These are phyloP conservation scores for Nicotiana undulata DNA, from an alignment of 257 asterid genomes.

Conservation along the genomic window DNA sequence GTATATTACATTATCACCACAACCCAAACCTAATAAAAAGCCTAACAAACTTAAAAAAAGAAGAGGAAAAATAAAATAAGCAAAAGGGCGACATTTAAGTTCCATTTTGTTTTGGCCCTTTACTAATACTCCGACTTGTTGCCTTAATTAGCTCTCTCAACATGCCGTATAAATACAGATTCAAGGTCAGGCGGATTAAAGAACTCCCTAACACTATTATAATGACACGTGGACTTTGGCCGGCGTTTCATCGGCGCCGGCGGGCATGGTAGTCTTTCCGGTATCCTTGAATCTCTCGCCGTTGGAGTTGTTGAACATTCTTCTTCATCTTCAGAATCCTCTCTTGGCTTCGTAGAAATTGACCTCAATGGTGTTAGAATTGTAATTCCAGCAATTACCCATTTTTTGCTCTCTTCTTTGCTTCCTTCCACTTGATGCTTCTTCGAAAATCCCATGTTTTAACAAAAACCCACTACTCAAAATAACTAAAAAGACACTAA, in stretches of 20 bases:
- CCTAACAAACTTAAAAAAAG: neutral
- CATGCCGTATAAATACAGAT: slow-evolving; percentile 54
- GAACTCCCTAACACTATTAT: slow-evolving; percentile 49
- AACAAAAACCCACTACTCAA: neutral
- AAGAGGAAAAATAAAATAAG: neutral
- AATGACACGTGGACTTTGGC: slow-evolving; percentile 43
- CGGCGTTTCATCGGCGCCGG: slow-evolving; percentile 84
- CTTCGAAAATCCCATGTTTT: slow-evolving; percentile 54
- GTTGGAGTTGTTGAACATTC: slow-evolving; percentile 69
- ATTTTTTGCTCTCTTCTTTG: slow-evolving; percentile 49
- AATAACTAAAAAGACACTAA: neutral
- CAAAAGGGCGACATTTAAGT: neutral
- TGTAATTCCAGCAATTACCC: slow-evolving; percentile 63
- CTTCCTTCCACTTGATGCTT: slow-evolving; percentile 42
- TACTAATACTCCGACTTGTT: neutral
- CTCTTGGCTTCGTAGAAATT: slow-evolving; percentile 34
- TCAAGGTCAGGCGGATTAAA: slow-evolving; percentile 80
- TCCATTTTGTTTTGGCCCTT: neutral
- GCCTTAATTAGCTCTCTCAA: slow-evolving; percentile 45
- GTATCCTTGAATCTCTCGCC: slow-evolving; percentile 56
- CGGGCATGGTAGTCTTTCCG: slow-evolving; percentile 60
- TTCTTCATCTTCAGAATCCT: slow-evolving; percentile 28
- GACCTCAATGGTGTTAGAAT: slow-evolving; percentile 53
- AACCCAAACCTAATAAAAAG: neutral
- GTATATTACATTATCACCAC: slow-evolving; percentile 4